Percentiles rank a stretch among this genome's conserved stretches.
These are phyloP conservation scores for Linnemannia elongata DNA, from an alignment of 192 early-diverging fungal species.

Conservation along the genomic window DNA sequence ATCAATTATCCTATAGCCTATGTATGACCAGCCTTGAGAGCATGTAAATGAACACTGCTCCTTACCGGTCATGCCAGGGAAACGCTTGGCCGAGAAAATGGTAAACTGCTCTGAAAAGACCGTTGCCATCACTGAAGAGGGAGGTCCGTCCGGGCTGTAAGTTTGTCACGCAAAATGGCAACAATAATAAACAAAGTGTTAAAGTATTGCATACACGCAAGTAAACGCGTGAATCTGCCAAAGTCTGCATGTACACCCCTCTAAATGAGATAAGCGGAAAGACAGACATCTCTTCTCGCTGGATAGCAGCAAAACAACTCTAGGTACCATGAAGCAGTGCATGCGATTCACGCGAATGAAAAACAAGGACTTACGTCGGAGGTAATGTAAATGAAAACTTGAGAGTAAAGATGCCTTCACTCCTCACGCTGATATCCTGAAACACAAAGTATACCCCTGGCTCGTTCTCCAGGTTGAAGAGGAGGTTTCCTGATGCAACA, in stretches of 20 bases:
- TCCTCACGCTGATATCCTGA: constrained; percentile 83
- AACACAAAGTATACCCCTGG: constrained; percentile 85
- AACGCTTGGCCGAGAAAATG: constrained; percentile 82
- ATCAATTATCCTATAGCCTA: background rate
- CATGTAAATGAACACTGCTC: background rate
- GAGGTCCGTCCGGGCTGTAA: constrained; percentile 20
- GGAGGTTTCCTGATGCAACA: constrained; percentile 74
- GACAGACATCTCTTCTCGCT: background rate
- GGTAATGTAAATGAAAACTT: constrained; percentile 77
- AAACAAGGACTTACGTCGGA: constrained; percentile 62
- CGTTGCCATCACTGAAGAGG: constrained; percentile 54
- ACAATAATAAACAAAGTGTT: constrained; percentile 10
- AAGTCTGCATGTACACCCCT: background rate
- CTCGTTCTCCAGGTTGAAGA: constrained; percentile 74
- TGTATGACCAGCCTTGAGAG: background rate
- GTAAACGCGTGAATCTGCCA: no score
- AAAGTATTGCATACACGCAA: background rate
- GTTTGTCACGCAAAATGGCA: background rate
- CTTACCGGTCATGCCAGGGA: constrained; percentile 82
- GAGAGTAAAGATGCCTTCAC: constrained; percentile 80
- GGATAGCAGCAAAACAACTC: background rate
- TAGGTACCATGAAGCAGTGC: background rate
- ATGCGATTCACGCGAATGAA: constrained; percentile 40
- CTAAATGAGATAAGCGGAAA: constrained; percentile 13
- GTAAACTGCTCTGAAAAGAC: constrained; percentile 76